phyloP scores from a whole-genome alignment of 192 early-diverging fungal species.

The Gryganskiella cystojenkinii region DNA sequence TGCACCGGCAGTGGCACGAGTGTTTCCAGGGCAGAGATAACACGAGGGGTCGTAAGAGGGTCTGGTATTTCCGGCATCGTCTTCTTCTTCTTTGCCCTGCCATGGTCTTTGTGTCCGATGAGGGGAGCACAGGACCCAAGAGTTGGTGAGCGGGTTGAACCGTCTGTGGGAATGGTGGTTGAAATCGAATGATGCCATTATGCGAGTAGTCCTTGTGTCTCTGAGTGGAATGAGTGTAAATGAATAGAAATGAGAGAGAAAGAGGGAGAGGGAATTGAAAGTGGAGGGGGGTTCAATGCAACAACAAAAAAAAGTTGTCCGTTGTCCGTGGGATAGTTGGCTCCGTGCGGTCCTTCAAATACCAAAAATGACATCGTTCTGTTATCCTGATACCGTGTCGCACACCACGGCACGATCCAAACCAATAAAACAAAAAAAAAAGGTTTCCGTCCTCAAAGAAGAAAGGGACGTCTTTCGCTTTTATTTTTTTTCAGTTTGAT shows the following conservation, averaged over 20 bases:
- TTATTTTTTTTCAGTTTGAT: neutral
- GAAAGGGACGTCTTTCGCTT: too few relatives aligned
- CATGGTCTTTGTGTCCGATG: conserved; percentile 96
- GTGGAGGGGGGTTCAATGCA: neutral
- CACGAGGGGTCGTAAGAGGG: conserved; percentile 85
- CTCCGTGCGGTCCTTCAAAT: too few relatives aligned
- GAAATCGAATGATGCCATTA: conserved; percentile 56
- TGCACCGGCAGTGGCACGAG: conserved; percentile 70
- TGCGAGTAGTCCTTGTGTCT: too few relatives aligned
- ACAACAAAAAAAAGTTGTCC: conserved; percentile 1
- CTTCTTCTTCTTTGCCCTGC: conserved; percentile 79
- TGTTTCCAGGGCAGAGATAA: conserved; percentile 91
- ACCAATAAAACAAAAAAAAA: neutral
- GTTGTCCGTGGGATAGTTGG: too few relatives aligned
- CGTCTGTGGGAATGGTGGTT: conserved; percentile 80
- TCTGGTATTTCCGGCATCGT: conserved; percentile 36
- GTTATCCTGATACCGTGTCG: too few relatives aligned
- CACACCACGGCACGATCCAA: too few relatives aligned
- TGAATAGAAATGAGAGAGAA: neutral
- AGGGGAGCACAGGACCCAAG: conserved; percentile 98
- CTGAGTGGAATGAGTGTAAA: too few relatives aligned
- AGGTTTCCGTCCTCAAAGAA: too few relatives aligned
- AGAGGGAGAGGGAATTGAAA: neutral
- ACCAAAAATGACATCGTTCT: too few relatives aligned
- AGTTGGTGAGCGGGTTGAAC: conserved; percentile 90